Base-by-base conservation (phyloP, 306 rosid species). In the Sicyos baderoa region DNA sequence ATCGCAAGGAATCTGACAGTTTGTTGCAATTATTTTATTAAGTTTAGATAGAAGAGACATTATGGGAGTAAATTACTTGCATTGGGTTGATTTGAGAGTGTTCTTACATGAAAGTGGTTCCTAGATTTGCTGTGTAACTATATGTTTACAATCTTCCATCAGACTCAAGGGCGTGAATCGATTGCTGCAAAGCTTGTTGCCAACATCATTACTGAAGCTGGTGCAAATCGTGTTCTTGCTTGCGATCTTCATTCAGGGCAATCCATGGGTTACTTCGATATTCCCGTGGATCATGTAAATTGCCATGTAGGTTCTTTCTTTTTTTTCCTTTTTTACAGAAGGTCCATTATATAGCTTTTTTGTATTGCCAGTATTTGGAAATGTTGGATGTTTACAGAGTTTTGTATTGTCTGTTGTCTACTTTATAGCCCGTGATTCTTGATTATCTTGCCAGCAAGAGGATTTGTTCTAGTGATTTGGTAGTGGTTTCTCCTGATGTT, bases 211-310 rank as follows among this genome's bases (percentile, higher is more conserved):
- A 93, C 99, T 17, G 85, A 86, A 80, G 99, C 99, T 68, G 99
- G 99, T 74, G 99, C 99, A 21, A 86, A 90, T 56, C 94, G 99
- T 58, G 96, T 93, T 75, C 99, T 93, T 69, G 96, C 97, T 80
- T 90, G 99, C 68, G 99, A 93, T 80, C 94, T 93, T 82, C 99
- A 93, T 78, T 93, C 99, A 6, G 99, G 99, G 80, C 99, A 93
- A 79, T 85, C 99, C 68, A 79, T 93, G 88, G 99, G 99, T 58
- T 93, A 93, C 82, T 93, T 93, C 81, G 99, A 93, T 81, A 93
- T 93, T 81, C 88, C 99, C 0, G 97, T 93, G 75, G 99, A 93
- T 84, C 99, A 93, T 74, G 91, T 93, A 10, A 88, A 89, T 56
- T 84, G 97, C 55, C 94, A 93, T 81, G 99, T 93, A 82, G 75